phyloP scores from a whole-genome alignment of 257 asterid species.

The Lycium ferocissimum region DNA sequence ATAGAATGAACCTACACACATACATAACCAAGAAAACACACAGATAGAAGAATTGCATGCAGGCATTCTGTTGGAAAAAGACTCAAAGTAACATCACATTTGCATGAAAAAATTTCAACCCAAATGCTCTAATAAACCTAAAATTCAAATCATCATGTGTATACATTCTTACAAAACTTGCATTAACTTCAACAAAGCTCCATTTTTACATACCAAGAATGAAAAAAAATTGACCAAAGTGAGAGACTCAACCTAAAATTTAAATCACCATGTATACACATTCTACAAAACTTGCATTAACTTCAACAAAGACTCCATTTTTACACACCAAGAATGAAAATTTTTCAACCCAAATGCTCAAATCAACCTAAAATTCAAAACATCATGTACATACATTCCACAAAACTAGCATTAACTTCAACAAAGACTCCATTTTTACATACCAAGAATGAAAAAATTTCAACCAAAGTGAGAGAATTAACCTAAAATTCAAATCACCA shows the following conservation, averaged over 20 bases:
- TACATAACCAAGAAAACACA: constrained; percentile 20
- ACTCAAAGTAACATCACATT: constrained; percentile 16
- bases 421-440: constrained; percentile 26
- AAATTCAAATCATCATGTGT: neutral
- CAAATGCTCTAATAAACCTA: constrained; percentile 4
- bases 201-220: constrained; percentile 21
- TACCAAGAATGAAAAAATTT: neutral
- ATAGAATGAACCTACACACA: neutral
- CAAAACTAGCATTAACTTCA: neutral
- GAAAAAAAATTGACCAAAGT: neutral
- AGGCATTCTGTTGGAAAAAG: neutral
- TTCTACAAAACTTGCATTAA: neutral
- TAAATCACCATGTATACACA: neutral
- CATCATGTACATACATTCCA: neutral
- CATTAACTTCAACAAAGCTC: constrained; percentile 14
- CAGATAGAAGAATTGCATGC: constrained; percentile 20
- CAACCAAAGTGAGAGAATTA: neutral
- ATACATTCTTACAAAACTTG: neutral
- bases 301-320: constrained; percentile 25
- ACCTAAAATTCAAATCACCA: constrained; percentile 15
- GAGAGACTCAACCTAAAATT: neutral
- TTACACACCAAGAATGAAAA: neutral
- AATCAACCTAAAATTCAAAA: constrained; percentile 14
- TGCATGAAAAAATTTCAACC: constrained; percentile 35
- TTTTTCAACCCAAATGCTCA: neutral